Evolutionary conservation across 140 eudicot genomes (phyloP), one percentile per base, ranked within the genome.

Genomic region (Stevia rebaudiana): DNA sequence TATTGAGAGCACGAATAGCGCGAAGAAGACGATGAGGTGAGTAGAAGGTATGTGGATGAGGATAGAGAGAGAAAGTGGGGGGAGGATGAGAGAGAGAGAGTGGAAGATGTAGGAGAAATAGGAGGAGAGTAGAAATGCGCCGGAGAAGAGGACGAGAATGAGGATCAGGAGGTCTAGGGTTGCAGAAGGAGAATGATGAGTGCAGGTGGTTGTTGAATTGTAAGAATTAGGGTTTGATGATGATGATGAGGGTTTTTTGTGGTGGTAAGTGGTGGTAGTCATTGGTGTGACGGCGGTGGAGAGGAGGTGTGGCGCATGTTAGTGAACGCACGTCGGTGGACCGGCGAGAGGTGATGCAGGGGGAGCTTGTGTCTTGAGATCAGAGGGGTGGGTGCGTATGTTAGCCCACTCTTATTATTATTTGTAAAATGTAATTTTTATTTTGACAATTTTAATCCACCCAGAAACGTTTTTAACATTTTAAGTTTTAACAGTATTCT

Each of bases 131-230:
- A 91, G 49, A 68, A 90, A 90, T 11, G 97, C 64, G 67, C 88
- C 94, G 74, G 95, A 82, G 77, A 90, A 82, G 43, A 90, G 84
- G 74, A 84, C 95, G 7, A 90, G 77, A 73, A 87, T 51, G 67
- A 90, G 77, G 84, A 90, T 87, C 8, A 90, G 77, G 60, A 90
- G 67, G 80, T 90, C 97, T 42, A 90, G 86, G 44, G 97, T 84
- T 30, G 90, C 88, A 17, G 88, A 80, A 2, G 90, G 94, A 17
- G 95, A 84, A 79, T 90, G 95, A 3, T 81, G 84, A 33, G 77
- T 76, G 76, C 76, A 72, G 16, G 61, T 23, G 79, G 12, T 37
- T 19, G 71, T 71, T 5, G 56, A 41, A n/a, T 12, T 43, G 71
- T 1, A 33, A 33, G 6, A 8, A 8, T 68, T 72, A 59, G 80